Percentiles rank a stretch among this genome's conserved stretches.
Conservation (phyloP, 345 rosid genomes). For the Euphorbia tirucalli region DNA sequence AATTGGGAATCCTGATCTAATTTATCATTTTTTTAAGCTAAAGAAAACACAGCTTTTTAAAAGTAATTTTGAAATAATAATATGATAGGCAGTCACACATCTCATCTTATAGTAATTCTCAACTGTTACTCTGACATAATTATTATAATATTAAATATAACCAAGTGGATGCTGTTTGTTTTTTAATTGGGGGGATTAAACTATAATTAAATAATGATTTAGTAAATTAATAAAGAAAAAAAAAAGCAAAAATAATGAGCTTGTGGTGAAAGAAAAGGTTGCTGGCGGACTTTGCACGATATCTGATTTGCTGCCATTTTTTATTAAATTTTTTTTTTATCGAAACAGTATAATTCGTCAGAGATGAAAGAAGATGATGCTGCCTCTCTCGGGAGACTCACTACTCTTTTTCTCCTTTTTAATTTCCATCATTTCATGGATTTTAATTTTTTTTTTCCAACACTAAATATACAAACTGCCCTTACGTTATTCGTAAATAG, state of each 20-base stretch:
- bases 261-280: slow-evolving; percentile 43
- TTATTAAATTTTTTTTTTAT: neutral
- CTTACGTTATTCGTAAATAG: no score
- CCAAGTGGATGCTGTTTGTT: neutral
- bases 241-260: slow-evolving; percentile 25
- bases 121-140: slow-evolving; percentile 19
- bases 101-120: slow-evolving; percentile 1
- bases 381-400: neutral
- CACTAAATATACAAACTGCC: no score
- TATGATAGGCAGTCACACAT: neutral
- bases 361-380: neutral
- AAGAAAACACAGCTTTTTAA: neutral
- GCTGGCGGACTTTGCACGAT: slow-evolving; percentile 22
- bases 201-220: neutral
- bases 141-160: neutral
- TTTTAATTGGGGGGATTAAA: neutral
- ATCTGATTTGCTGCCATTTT: slow-evolving; percentile 17
- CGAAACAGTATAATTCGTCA: neutral
- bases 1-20: neutral
- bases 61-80: neutral
- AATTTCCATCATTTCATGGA: no score
- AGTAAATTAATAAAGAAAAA: neutral
- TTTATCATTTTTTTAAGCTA: neutral
- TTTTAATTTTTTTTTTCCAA: no score
- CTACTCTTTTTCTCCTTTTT: neutral